Evolutionary conservation across 2,329 filamentous ascomycete species (phyloP), one percentile per base, ranked within the genome.

Genomic region (Diplodia mutila): DNA sequence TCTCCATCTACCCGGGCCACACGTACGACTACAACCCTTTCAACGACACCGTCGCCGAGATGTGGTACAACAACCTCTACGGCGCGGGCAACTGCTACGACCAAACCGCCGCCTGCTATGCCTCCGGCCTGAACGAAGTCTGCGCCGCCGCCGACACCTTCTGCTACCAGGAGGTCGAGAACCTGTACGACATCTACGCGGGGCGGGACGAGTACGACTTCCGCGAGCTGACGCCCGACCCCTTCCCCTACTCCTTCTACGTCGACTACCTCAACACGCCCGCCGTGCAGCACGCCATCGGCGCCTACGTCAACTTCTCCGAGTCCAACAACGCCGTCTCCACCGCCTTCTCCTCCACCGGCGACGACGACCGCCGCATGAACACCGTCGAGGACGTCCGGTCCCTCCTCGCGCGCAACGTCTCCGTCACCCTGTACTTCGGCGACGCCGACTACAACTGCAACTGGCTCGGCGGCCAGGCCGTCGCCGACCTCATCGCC

Each of bases 71-170:
- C 77, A 85, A 84, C 70, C 73, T 89, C 37, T 89, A 88, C 73
- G 87, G 87, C 1, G 72, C 80, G 2, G 87, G 87, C 37, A 89
- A 89, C 74, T 90, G 88, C 74, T 75, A 85, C 29, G 86, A 89
- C 72, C 81, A 82, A 66, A 83, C 85, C n/a, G 77, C 81, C 14
- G 79, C 85, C 69, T 90, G 87, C 80, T 83, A 84, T 69, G 79
- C 79, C 1, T 81, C 80, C 4, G 85, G 85, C 0, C 76, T 80
- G 57, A 80, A 88, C 71, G 75, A 79, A 5, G 75, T 87, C 55
- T 90, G 87, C 77, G 72, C 75, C 1, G 74, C 77, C 2, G 86
- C 88, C 2, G 86, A 89, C 74, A 77, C 76, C 67, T 88, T 87
- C 75, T 90, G 87, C 77, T 78, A 77, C 42, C 69, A 78, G 63